Evolutionary conservation across 495 filamentous ascomycete species (phyloP).

Genomic region (Elasticomyces elasticus): DNA sequence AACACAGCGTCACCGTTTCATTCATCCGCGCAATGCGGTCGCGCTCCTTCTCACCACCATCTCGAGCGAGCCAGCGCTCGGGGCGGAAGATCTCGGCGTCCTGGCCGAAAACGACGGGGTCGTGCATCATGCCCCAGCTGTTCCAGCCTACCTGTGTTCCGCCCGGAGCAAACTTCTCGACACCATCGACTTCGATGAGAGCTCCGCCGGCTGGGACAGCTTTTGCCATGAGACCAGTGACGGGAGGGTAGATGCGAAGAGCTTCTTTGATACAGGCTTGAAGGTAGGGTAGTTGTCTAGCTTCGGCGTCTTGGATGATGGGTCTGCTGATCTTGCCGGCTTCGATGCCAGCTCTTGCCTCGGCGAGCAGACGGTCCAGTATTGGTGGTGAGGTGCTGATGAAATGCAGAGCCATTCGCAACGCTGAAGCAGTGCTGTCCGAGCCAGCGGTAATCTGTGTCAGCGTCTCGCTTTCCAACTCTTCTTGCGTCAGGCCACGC

Average conservation of each 20-base stretch:
- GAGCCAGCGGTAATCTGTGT: constrained; percentile 34
- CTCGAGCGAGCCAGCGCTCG: constrained; percentile 20
- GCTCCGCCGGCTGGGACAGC: constrained; percentile 13
- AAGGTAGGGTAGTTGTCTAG: constrained; percentile 24
- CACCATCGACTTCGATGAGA: constrained; percentile 18
- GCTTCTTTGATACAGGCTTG: constrained; percentile 29
- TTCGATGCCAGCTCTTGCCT: constrained; percentile 17
- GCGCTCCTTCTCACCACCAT: constrained; percentile 10
- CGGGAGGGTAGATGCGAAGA: constrained; percentile 25
- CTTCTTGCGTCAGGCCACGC: constrained; percentile 32
- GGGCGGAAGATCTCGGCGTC: constrained; percentile 25
- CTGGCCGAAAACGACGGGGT: constrained; percentile 18
- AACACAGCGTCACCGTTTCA: constrained; percentile 22
- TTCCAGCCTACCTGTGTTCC: constrained; percentile 24
- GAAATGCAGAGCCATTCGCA: constrained; percentile 25
- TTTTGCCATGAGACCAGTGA: constrained; percentile 24
- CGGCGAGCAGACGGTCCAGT: constrained; percentile 18
- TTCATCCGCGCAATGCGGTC: constrained; percentile 19
- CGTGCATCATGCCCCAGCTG: constrained; percentile 23
- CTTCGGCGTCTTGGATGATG: constrained; percentile 25
- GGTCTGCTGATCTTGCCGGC: constrained; percentile 16
- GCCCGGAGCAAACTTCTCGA: constrained; percentile 20
- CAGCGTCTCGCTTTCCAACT: constrained; percentile 35
- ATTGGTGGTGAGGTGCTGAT: constrained; percentile 25
- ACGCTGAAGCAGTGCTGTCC: constrained; percentile 27